Conservation (phyloP, 78 protist genomes). For the Bodo saltans region DNA sequence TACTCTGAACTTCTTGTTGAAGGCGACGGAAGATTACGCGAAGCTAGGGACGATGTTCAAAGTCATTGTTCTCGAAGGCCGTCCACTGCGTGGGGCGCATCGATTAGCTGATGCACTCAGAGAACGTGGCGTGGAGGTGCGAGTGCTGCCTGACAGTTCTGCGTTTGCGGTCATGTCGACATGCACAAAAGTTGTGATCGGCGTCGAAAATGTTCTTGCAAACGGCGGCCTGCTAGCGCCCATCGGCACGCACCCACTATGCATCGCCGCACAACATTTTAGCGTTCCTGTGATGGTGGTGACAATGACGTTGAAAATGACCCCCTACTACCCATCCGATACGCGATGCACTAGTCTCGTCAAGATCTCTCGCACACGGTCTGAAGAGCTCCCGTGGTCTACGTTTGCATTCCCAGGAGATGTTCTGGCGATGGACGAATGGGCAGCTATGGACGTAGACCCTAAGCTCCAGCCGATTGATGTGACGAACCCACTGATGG, state of each 20-base stretch:
- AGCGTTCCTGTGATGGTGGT: constrained; percentile 87
- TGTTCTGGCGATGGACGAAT: constrained; percentile 43
- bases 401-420: constrained; percentile 54
- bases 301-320: constrained; percentile 75
- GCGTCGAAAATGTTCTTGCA: constrained; percentile 74
- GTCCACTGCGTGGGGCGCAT: constrained; percentile 3
- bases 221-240: constrained; percentile 89
- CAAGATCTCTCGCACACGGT: neutral
- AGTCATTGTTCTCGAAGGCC: constrained; percentile 13
- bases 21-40: too few species aligned
- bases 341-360: neutral
- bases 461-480: neutral
- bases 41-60: neutral
- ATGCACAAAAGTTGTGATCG: constrained; percentile 77
- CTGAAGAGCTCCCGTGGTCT: constrained; percentile 8
- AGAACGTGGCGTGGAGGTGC: neutral
- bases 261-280: constrained; percentile 81
- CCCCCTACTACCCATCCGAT: constrained; percentile 64
- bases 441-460: constrained; percentile 30
- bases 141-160: constrained; percentile 66
- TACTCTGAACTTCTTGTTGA: neutral
- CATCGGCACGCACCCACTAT: constrained; percentile 74
- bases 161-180: constrained; percentile 89
- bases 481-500: constrained; percentile 71
- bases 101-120: neutral